Evolutionary conservation across 2,329 filamentous ascomycete species (phyloP), one percentile per base, ranked within the genome.

Genomic region (Alternaria rosae): DNA sequence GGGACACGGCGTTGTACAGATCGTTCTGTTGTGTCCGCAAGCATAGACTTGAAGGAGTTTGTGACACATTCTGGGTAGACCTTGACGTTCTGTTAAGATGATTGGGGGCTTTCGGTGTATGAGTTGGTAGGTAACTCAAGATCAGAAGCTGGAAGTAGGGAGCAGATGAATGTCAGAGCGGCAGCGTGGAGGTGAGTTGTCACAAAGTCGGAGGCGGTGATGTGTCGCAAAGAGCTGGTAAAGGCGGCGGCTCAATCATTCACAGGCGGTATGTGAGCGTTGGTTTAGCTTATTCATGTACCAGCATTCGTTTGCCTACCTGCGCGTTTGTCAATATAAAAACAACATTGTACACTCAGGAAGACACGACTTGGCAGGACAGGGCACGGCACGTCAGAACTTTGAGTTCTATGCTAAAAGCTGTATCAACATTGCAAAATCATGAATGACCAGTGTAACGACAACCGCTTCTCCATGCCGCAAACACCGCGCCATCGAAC

Each of bases 1-100:
- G 1, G 61, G 54, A 44, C 75, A 77, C 15, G 72, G 70, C 6
- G 74, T 77, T 15, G 64, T 72, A 62, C 69, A 75, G 54, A 76
- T 65, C 8, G 52, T 52, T 26, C 72, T 73, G 11, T 50, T 57
- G 69, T 73, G 69, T 25, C 61, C 54, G 60, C 76, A 78, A 56
- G 65, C 65, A 60, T 70, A 72, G 50, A 67, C 43, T 60, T 77
- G 71, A 54, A 72, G 15, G 25, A 75, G 68, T 30, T 69, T 67
- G 30, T 70, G 57, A 59, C 74, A 77, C 74, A 75, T 76, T 51
- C 17, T 20, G 21, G 23, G 21, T 25, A 20, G 12, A 26, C 4
- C 15, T 15, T 6, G 11, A 15, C 15, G 23, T 25, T 20, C 15
- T 42, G 32, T 42, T 12, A 28, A n/a, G 10, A 13, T 5, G 21